Evolutionary conservation across 2,329 filamentous ascomycete species (phyloP).

Genomic region (Pseudopyrenochaeta lycopersici): DNA sequence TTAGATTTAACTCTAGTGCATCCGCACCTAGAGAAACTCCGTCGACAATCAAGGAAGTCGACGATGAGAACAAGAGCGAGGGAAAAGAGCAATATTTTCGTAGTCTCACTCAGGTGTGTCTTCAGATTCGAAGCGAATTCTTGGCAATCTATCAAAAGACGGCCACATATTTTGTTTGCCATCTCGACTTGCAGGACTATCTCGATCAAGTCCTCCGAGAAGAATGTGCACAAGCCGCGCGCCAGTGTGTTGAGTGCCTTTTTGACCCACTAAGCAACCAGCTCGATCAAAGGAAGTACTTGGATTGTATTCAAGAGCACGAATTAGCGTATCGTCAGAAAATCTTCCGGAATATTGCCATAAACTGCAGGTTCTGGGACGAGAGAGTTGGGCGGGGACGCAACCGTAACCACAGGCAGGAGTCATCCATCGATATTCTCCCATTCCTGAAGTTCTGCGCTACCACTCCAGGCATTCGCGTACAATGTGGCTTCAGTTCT

Average conservation of each 20-base stretch:
- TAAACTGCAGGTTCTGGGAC: too few relatives aligned
- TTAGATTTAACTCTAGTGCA: background rate
- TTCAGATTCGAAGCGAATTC: background rate
- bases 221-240: background rate
- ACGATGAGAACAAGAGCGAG: background rate
- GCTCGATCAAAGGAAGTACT: background rate
- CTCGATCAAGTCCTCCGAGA: background rate
- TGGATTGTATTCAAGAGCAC: too few relatives aligned
- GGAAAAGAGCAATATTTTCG: background rate
- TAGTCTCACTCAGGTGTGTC: background rate
- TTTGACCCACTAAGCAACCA: background rate
- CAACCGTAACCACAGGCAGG: too few relatives aligned
- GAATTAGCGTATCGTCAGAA: too few relatives aligned
- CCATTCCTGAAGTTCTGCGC: too few relatives aligned
- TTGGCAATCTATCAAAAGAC: background rate
- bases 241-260: background rate
- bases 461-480: too few relatives aligned
- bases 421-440: too few relatives aligned
- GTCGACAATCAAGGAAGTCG: background rate
- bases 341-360: too few relatives aligned
- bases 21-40: background rate
- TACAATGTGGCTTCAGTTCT: too few relatives aligned
- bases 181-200: background rate
- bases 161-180: background rate
- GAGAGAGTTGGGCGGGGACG: too few relatives aligned